A percentile compares a stretch with the other conserved stretches of the same genome.
phyloP scores from a whole-genome alignment of 495 filamentous ascomycete genomes.

The Echria macrotheca region DNA sequence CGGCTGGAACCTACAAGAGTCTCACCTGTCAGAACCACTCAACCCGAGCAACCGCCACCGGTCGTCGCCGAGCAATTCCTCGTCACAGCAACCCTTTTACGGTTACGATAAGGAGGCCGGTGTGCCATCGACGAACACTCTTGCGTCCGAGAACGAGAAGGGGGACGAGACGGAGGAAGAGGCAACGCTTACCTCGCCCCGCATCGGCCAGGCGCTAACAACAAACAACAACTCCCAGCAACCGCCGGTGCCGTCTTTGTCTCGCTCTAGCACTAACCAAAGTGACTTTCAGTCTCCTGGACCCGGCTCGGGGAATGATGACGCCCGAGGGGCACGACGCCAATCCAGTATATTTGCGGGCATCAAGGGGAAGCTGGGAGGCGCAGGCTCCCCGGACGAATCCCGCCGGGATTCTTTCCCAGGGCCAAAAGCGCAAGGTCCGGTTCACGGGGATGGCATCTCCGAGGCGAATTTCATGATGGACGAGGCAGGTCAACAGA shows the following conservation, averaged over 20 bases:
- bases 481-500: slow-evolving; percentile 23
- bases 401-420: slow-evolving; percentile 19
- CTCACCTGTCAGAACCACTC: slow-evolving; percentile 40
- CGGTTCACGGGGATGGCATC: slow-evolving; percentile 25
- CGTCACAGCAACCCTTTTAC: slow-evolving; percentile 30
- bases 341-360: slow-evolving; percentile 37
- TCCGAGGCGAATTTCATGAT: slow-evolving; percentile 30
- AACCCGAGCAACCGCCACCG: slow-evolving; percentile 32
- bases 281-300: slow-evolving; percentile 10
- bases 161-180: background rate
- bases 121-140: slow-evolving; percentile 8
- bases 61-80: slow-evolving; percentile 30
- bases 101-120: slow-evolving; percentile 44
- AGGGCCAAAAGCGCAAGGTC: slow-evolving; percentile 12
- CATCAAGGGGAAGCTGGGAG: slow-evolving; percentile 27
- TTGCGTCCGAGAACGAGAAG: background rate
- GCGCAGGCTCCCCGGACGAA: slow-evolving; percentile 23
- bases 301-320: slow-evolving; percentile 23
- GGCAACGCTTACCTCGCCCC: slow-evolving; percentile 4
- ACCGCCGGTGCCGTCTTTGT: slow-evolving; percentile 16
- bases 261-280: slow-evolving; percentile 35
- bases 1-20: slow-evolving; percentile 42
- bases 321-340: slow-evolving; percentile 22
- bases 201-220: slow-evolving; percentile 13
- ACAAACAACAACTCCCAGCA: slow-evolving; percentile 5